These are phyloP conservation scores for grape (Vitis vinifera) DNA, from an alignment of 164 flowering plant genomes.

Conservation along the genomic window DNA sequence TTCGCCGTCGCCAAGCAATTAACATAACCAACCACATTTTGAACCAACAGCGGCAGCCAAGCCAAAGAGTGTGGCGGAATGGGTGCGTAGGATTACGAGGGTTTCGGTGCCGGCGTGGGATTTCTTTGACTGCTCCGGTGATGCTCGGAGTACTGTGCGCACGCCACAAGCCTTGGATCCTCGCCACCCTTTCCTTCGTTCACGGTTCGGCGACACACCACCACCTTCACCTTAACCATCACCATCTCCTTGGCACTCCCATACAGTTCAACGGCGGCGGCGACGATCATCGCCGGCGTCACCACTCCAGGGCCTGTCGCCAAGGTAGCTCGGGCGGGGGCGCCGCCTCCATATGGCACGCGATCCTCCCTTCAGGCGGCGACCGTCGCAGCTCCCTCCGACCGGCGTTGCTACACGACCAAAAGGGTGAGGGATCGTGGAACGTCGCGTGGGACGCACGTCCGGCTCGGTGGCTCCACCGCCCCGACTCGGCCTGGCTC, in stretches of 20 bases:
- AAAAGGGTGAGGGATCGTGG: slow-evolving; percentile 85
- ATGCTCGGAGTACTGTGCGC: slow-evolving; percentile 71
- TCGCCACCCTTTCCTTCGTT: slow-evolving; percentile 32
- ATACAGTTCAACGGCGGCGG: slow-evolving; percentile 6
- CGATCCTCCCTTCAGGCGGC: slow-evolving; percentile 45
- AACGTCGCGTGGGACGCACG: slow-evolving; percentile 80
- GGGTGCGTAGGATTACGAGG: slow-evolving; percentile 20
- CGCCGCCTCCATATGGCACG: slow-evolving; percentile 71
- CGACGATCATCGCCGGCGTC: slow-evolving; percentile 20
- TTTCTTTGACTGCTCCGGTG: slow-evolving; percentile 29
- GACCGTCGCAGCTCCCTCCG: slow-evolving; percentile 14
- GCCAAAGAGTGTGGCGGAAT: neutral
- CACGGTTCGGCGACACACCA: slow-evolving; percentile 30
- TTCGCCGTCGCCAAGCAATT: slow-evolving; percentile 10
- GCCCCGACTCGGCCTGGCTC: slow-evolving; percentile 84
- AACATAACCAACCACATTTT: neutral
- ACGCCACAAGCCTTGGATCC: slow-evolving; percentile 65
- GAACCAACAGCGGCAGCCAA: neutral
- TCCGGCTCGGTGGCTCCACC: slow-evolving; percentile 88
- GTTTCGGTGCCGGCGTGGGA: slow-evolving; percentile 13
- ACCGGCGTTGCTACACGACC: slow-evolving; percentile 22
- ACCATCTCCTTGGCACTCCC: slow-evolving; percentile 10
- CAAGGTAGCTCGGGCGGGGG: slow-evolving; percentile 27
- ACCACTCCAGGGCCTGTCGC: slow-evolving; percentile 34
- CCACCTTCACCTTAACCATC: slow-evolving; percentile 16